Conservation (phyloP, 164 flowering plant genomes). For the Piper betle region DNA sequence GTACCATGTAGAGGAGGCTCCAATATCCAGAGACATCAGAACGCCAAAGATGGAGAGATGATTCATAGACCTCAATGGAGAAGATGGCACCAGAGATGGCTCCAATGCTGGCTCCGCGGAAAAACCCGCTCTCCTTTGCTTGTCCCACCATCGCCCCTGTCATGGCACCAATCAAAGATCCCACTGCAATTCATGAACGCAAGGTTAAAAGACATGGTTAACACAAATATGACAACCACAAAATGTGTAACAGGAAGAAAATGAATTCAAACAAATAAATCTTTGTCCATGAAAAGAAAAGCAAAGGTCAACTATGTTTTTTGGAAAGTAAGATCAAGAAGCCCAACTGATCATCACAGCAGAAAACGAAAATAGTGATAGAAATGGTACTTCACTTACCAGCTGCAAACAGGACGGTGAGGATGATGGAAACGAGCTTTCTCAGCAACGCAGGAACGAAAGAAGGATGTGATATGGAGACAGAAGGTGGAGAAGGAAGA, state of each 20-base stretch:
- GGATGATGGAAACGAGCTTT: constrained; percentile 58
- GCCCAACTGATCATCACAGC: too few relatives aligned
- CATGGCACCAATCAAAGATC: constrained; percentile 69
- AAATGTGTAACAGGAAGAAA: too few relatives aligned
- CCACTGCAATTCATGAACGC: constrained; percentile 28
- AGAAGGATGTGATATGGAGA: not conserved
- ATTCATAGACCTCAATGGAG: constrained; percentile 83
- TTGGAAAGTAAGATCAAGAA: too few relatives aligned
- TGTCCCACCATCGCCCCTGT: constrained; percentile 91
- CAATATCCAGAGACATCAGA: constrained; percentile 59
- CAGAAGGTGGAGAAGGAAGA: constrained; percentile 2
- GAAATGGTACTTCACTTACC: too few relatives aligned
- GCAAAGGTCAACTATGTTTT: not conserved
- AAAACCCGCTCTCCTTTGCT: constrained; percentile 84
- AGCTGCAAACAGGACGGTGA: constrained; percentile 71
- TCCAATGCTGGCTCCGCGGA: constrained; percentile 80
- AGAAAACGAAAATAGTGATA: not conserved
- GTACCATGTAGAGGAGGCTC: constrained; percentile 67
- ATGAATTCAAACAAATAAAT: not conserved
- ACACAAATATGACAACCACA: too few relatives aligned
- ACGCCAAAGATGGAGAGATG: constrained; percentile 69
- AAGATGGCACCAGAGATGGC: constrained; percentile 92
- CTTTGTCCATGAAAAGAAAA: not conserved
- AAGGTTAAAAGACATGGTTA: too few relatives aligned
- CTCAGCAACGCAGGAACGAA: constrained; percentile 45